Percentiles rank a stretch among this genome's conserved stretches.
These are phyloP conservation scores for Ceratonia siliqua DNA, from an alignment of 306 rosid species.

Conservation along the genomic window DNA sequence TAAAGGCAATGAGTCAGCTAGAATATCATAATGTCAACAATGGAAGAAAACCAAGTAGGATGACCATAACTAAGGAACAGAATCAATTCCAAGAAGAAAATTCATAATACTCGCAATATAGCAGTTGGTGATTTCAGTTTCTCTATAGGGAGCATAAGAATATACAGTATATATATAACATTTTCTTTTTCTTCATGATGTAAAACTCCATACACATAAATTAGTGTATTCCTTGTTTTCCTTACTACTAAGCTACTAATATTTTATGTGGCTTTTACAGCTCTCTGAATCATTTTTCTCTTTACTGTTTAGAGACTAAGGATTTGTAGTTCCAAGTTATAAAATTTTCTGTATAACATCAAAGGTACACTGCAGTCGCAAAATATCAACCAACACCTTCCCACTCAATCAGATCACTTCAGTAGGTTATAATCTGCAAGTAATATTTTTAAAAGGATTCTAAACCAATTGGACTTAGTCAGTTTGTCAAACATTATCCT, in stretches of 20 bases:
- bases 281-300: not conserved
- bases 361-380: not conserved
- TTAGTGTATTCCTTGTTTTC: not conserved
- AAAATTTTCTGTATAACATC: not conserved
- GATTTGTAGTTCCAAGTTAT: not conserved
- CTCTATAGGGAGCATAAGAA: not conserved
- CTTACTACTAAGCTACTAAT: not conserved
- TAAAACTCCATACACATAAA: no score
- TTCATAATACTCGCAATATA: no score
- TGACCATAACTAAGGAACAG: no score
- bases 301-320: not conserved
- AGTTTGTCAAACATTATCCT: not conserved
- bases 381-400: not conserved
- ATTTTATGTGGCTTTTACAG: not conserved
- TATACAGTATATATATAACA: no score
- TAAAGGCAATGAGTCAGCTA: not conserved
- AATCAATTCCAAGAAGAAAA: no score
- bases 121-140: not conserved
- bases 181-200: no score
- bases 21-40: no score
- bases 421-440: slow-evolving; percentile 1
- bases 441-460: not conserved
- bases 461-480: not conserved
- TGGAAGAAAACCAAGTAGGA: no score
- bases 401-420: slow-evolving; percentile 23